A percentile compares a stretch with the other conserved stretches of the same genome.
Evolutionary conservation across 2,329 filamentous ascomycete species (phyloP).

Genomic region (Paecilomyces fulvus): DNA sequence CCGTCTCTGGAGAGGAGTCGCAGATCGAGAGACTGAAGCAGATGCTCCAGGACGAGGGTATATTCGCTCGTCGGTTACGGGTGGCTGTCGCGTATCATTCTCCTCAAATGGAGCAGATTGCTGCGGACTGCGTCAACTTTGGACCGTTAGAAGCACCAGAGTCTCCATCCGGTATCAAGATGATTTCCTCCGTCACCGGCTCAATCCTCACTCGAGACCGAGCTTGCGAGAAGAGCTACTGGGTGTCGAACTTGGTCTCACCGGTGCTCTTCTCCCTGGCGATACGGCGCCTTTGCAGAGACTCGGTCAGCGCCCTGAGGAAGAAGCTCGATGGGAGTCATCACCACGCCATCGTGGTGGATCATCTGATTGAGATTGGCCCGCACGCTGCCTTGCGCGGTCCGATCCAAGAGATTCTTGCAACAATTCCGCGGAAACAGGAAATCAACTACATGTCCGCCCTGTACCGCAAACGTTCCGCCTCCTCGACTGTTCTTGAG

Average conservation of each 20-base stretch:
- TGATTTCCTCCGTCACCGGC: background rate
- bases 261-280: background rate
- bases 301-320: background rate
- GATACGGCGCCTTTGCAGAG: background rate
- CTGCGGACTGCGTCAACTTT: background rate
- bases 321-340: slow-evolving; percentile 1
- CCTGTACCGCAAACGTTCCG: background rate
- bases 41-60: background rate
- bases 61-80: slow-evolving; percentile 3
- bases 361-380: slow-evolving; percentile 18
- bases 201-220: background rate
- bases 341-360: background rate
- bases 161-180: background rate
- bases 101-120: background rate
- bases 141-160: background rate
- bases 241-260: background rate
- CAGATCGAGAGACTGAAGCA: slow-evolving; percentile 16
- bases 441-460: background rate
- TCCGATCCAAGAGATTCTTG: slow-evolving; percentile 15
- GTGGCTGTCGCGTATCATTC: slow-evolving; percentile 22
- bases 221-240: background rate
- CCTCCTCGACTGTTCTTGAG: background rate
- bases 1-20: slow-evolving; percentile 23
- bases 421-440: background rate
- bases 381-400: slow-evolving; percentile 21